A percentile compares a stretch with the other conserved stretches of the same genome.
phyloP scores from a whole-genome alignment of 148 eudicot genomes.

The Cornus florida region DNA sequence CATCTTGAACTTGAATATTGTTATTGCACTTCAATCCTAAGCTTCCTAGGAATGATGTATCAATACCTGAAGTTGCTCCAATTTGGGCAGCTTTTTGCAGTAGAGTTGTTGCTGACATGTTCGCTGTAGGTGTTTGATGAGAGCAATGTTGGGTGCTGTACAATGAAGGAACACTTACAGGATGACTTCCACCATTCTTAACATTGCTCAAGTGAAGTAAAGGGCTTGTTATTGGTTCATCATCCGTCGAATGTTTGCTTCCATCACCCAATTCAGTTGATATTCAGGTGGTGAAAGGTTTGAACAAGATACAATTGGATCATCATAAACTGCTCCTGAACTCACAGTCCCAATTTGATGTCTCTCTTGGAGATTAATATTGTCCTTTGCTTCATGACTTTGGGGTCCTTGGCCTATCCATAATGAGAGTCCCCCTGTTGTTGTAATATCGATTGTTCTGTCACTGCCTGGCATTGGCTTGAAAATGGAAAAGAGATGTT shows the following conservation, averaged over 20 bases:
- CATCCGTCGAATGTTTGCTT: conserved; percentile 3
- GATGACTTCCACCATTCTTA: conserved; percentile 11
- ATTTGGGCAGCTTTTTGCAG: conserved; percentile 83
- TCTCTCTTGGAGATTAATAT: conserved; percentile 25
- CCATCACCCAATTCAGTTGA: conserved; percentile 36
- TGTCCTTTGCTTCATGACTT: conserved; percentile 8
- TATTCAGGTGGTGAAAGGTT: conserved; percentile 26
- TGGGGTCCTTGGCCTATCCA: conserved; percentile 27
- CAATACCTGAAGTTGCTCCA: conserved; percentile 52
- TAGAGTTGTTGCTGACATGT: conserved; percentile 85
- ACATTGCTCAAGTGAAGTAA: conserved; percentile 13
- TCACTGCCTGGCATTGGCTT: conserved; percentile 45
- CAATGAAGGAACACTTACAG: conserved; percentile 51
- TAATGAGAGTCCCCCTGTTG: conserved; percentile 16
- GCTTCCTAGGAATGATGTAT: conserved; percentile 40
- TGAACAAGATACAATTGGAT: conserved; percentile 1
- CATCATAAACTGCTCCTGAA: conserved; percentile 4
- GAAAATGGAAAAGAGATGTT: conserved; percentile 57
- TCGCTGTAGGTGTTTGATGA: conserved; percentile 28
- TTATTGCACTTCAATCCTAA: conserved; percentile 33
- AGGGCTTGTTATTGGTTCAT: conserved; percentile 14
- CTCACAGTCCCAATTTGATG: conserved; percentile 19
- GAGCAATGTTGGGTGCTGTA: conserved; percentile 52
- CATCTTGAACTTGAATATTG: conserved; percentile 25
- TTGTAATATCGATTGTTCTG: conserved; percentile 17